phyloP scores from a whole-genome alignment of 1,139 yeast genomes.

The Saccharomyces uvarum region DNA sequence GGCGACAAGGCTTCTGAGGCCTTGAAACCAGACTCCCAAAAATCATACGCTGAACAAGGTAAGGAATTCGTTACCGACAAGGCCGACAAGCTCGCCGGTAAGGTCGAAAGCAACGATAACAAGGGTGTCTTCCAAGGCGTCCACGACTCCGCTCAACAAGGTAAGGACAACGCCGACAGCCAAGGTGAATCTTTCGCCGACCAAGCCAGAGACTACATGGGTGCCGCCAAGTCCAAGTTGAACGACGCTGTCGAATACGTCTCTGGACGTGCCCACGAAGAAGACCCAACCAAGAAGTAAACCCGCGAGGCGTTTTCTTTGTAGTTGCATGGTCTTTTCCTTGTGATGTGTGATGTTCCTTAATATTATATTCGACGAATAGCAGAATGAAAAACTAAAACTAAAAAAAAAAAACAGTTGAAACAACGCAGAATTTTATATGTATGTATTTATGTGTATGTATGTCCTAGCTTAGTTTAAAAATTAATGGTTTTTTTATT shows the following conservation, averaged over 20 bases:
- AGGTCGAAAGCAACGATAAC: constrained; percentile 51
- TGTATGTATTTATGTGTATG: neutral
- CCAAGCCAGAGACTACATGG: constrained; percentile 54
- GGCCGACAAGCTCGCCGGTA: constrained; percentile 56
- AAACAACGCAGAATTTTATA: neutral
- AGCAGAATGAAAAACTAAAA: neutral
- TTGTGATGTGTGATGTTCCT: constrained; percentile 1
- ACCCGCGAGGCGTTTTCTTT: neutral
- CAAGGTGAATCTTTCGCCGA: constrained; percentile 40
- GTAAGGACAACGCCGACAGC: constrained; percentile 43
- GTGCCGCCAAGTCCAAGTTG: constrained; percentile 53
- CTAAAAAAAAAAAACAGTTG: neutral
- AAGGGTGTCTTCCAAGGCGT: constrained; percentile 64
- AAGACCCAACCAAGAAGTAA: constrained; percentile 33
- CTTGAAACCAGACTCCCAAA: constrained; percentile 66
- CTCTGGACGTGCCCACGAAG: constrained; percentile 48
- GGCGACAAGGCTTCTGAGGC: constrained; percentile 60
- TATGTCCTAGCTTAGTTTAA: neutral
- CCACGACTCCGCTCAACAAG: constrained; percentile 48
- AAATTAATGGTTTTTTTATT: neutral
- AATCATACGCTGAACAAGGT: constrained; percentile 55
- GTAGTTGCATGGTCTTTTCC: neutral
- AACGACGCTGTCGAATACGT: constrained; percentile 56
- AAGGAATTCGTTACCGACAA: constrained; percentile 64
- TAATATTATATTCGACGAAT: neutral